phyloP scores from a whole-genome alignment of 306 rosid species.

The Medicago arabica region DNA sequence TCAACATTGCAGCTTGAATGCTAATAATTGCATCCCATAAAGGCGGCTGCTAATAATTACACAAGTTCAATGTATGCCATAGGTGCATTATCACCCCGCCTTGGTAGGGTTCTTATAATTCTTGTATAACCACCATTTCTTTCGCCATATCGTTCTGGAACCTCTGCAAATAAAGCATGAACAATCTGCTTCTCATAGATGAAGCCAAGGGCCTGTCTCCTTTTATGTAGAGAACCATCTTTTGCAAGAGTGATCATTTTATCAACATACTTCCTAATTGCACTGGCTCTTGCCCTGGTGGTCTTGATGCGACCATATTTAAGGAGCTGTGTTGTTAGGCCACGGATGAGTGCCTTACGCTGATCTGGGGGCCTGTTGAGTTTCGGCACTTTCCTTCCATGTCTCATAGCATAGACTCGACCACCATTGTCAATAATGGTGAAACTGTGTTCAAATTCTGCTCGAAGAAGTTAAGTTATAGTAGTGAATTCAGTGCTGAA shows the following conservation, averaged over 20 bases:
- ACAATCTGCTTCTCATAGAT: conserved; percentile 95
- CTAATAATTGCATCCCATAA: conserved; percentile 13
- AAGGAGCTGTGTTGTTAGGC: conserved; percentile 95
- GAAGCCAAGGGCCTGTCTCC: conserved; percentile 97
- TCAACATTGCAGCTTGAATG: conserved; percentile 26
- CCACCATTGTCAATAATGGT: conserved; percentile 69
- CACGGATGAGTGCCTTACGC: conserved; percentile 82
- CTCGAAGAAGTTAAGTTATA: conserved; percentile 32
- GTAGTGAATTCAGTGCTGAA: conserved; percentile 25
- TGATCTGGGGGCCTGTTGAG: conserved; percentile 98
- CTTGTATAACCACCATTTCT: conserved; percentile 95
- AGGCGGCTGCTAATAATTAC: conserved; percentile 32
- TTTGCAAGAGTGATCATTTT: conserved; percentile 96
- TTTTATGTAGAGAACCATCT: conserved; percentile 92
- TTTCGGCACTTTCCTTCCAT: conserved; percentile 86
- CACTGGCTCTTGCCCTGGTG: conserved; percentile 95
- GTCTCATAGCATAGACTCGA: conserved; percentile 88
- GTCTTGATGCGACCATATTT: conserved; percentile 94
- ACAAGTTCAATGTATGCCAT: conserved; percentile 98
- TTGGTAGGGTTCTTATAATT: conserved; percentile 79
- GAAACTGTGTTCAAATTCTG: conserved; percentile 66
- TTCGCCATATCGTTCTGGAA: conserved; percentile 83
- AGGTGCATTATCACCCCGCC: conserved; percentile 98
- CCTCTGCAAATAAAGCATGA: conserved; percentile 95
- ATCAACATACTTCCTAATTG: conserved; percentile 88